phyloP scores from a whole-genome alignment of 2,329 filamentous ascomycete genomes.

The Stagonosporopsis rhizophila region DNA sequence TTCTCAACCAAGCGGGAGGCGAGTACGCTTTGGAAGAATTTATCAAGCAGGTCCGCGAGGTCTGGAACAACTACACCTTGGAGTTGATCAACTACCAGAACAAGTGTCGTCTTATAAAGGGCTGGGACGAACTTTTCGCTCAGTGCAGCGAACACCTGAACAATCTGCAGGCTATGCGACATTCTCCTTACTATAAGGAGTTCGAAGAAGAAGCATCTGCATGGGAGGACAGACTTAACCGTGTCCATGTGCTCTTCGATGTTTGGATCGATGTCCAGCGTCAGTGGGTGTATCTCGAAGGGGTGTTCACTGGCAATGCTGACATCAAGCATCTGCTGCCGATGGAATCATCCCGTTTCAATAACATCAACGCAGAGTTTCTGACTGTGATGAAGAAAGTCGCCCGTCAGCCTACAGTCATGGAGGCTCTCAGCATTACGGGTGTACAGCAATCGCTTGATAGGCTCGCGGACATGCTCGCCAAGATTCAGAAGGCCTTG shows the following conservation, averaged over 20 bases:
- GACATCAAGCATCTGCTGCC: conserved; percentile 98
- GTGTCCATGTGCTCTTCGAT: conserved; percentile 96
- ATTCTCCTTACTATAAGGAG: conserved; percentile 99
- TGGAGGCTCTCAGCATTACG: conserved; percentile 94
- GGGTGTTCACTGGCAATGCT: conserved; percentile 97
- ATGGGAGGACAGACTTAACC: conserved; percentile 98
- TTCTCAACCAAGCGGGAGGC: conserved; percentile 93
- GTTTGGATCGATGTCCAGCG: conserved; percentile 99
- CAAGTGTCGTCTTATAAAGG: conserved; percentile 95
- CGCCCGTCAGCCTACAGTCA: conserved; percentile 91
- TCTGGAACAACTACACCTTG: conserved; percentile 92
- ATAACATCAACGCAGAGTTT: conserved; percentile 99
- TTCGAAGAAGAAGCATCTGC: conserved; percentile 96
- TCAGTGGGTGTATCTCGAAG: conserved; percentile 99
- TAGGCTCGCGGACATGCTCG: conserved; percentile 91
- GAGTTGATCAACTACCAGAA: conserved; percentile 98
- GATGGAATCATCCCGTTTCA: conserved; percentile 94
- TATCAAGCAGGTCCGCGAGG: conserved; percentile 92
- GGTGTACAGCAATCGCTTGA: conserved; percentile 96
- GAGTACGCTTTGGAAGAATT: conserved; percentile 99
- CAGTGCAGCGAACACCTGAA: conserved; percentile 99
- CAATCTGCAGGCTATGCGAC: conserved; percentile 96
- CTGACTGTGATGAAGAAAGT: conserved; percentile 99
- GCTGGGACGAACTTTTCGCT: conserved; percentile 97
- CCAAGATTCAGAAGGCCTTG: conserved; percentile 98